A percentile compares a stretch with the other conserved stretches of the same genome.
phyloP scores from a whole-genome alignment of 2,329 filamentous ascomycete genomes.

The Arthroderma sp. region DNA sequence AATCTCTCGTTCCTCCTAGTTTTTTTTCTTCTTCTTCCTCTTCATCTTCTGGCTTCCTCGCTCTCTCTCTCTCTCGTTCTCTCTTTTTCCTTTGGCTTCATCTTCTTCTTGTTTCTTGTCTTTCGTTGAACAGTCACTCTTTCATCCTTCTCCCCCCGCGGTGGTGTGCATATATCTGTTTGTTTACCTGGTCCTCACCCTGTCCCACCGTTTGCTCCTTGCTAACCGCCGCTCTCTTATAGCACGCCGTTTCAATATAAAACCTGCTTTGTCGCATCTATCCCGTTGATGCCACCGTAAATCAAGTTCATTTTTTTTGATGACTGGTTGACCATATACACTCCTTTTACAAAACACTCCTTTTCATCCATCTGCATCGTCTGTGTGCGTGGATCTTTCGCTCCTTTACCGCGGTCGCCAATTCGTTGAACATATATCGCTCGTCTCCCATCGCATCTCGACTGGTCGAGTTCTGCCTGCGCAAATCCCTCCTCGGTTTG shows the following conservation, averaged over 20 bases:
- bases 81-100: constrained; percentile 3
- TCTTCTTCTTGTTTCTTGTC: constrained; percentile 3
- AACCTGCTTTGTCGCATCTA: no score
- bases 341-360: no score
- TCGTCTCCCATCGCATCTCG: neutral
- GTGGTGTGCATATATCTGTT: neutral
- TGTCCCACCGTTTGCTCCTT: constrained; percentile 3
- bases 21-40: neutral
- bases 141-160: neutral
- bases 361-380: no score
- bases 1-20: constrained; percentile 1
- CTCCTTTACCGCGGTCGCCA: no score
- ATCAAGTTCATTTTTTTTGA: no score
- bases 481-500: neutral
- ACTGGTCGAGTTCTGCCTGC: constrained; percentile 2
- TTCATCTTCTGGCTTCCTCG: neutral
- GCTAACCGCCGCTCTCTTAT: neutral
- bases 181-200: neutral
- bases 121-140: neutral
- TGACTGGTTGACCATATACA: no score
- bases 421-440: no score
- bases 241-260: no score
- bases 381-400: no score
- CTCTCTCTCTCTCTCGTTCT: neutral
- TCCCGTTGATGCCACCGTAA: no score